Evolutionary conservation across 129 eudicot species (phyloP).

Genomic region (Chrysanthemum lavandulifolium): DNA sequence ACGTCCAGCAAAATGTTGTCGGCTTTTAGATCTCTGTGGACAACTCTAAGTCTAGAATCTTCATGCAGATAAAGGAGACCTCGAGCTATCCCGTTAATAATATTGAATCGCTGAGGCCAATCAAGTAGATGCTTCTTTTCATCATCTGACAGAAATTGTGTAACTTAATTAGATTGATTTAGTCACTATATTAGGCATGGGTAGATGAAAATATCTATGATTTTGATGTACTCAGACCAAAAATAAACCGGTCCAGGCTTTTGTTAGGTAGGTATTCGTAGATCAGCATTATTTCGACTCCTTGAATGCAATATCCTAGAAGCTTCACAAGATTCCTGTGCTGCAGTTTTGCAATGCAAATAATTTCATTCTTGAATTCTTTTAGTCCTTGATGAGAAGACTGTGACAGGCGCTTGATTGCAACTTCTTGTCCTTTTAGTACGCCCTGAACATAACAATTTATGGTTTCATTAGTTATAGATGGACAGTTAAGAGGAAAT

Average conservation of each 20-base stretch:
- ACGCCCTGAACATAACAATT: background rate
- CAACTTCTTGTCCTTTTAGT: background rate
- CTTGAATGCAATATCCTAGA: conserved; percentile 11
- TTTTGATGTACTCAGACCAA: background rate
- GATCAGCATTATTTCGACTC: background rate
- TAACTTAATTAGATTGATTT: background rate
- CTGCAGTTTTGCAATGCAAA: background rate
- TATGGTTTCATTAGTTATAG: background rate
- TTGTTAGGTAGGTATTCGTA: conserved; percentile 10
- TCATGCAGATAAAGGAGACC: conserved; percentile 44
- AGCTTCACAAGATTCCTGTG: conserved; percentile 10
- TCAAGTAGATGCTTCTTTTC: conserved; percentile 4
- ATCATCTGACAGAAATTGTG: conserved; percentile 19
- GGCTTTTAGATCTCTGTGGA: conserved; percentile 17
- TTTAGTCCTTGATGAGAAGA: conserved; percentile 4
- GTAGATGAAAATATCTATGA: background rate
- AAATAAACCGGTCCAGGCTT: conserved; percentile 3
- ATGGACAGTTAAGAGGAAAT: background rate
- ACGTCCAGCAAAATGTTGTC: conserved; percentile 5
- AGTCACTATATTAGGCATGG: background rate
- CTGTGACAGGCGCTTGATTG: background rate
- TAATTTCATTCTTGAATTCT: conserved; percentile 6
- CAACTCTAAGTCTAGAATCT: conserved; percentile 22
- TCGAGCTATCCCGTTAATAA: conserved; percentile 36
- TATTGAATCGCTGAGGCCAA: conserved; percentile 38